phyloP scores from a whole-genome alignment of 306 rosid genomes.

The Abrus precatorius region DNA sequence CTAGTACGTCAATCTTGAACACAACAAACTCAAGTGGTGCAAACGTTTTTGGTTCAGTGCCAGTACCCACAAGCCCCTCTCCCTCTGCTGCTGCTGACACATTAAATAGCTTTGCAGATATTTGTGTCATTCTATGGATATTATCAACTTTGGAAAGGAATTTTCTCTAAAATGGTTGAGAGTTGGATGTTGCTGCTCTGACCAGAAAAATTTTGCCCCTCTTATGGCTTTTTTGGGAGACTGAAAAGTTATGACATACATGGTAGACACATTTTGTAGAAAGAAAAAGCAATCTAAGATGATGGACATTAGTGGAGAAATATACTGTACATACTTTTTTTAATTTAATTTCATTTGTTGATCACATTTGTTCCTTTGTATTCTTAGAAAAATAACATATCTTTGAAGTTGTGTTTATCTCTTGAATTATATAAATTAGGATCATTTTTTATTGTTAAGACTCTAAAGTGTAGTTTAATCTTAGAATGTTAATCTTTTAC shows the following conservation, averaged over 20 bases:
- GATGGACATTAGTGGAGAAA: conserved; percentile 41
- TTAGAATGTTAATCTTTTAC: too few species aligned
- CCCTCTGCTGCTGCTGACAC: conserved; percentile 53
- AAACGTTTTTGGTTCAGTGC: conserved; percentile 86
- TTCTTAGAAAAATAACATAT: conserved; percentile 29
- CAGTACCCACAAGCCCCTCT: conserved; percentile 69
- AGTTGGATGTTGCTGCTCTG: conserved; percentile 20
- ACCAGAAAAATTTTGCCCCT: conserved; percentile 18
- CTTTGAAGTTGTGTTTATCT: conserved; percentile 10
- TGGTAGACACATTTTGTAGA: conserved; percentile 22
- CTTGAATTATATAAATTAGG: not conserved
- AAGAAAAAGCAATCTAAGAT: conserved; percentile 11
- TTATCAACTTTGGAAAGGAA: conserved; percentile 40
- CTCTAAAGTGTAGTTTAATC: not conserved
- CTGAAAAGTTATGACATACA: conserved; percentile 22
- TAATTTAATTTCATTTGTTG: not conserved
- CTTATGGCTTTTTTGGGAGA: conserved; percentile 5
- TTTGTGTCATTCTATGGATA: conserved; percentile 51
- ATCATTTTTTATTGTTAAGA: not conserved
- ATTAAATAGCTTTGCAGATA: conserved; percentile 40
- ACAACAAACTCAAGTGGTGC: conserved; percentile 87
- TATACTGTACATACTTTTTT: conserved; percentile 33
- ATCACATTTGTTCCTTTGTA: not conserved
- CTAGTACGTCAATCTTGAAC: conserved; percentile 78
- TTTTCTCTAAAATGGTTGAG: conserved; percentile 33